These are phyloP conservation scores for Lantana camara DNA, from an alignment of 257 asterid genomes.

Conservation along the genomic window DNA sequence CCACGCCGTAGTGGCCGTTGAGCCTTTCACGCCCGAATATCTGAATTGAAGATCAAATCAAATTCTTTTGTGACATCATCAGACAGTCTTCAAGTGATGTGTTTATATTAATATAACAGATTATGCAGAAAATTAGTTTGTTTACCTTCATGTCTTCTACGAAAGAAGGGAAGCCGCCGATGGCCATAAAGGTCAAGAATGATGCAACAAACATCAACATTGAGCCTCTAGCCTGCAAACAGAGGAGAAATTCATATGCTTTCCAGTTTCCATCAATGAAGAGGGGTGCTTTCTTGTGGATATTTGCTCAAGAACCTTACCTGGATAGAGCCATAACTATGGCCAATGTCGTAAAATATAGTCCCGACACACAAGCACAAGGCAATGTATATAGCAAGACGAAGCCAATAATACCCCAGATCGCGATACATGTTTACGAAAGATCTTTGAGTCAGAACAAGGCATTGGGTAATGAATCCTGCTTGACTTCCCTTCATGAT, in stretches of 20 bases:
- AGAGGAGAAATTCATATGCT: too few species aligned
- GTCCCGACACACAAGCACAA: slow-evolving; percentile 55
- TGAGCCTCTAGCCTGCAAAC: slow-evolving; percentile 59
- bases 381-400: slow-evolving; percentile 52
- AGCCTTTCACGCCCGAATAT: slow-evolving; percentile 58
- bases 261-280: too few species aligned
- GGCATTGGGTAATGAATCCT: slow-evolving; percentile 52
- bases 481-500: slow-evolving; percentile 44
- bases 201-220: slow-evolving; percentile 58
- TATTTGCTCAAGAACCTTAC: slow-evolving; percentile 22
- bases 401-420: slow-evolving; percentile 72
- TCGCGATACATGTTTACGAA: slow-evolving; percentile 64
- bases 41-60: too few species aligned
- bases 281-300: too few species aligned
- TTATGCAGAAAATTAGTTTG: slow-evolving; percentile 20
- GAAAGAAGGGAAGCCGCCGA: slow-evolving; percentile 74
- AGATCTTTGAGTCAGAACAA: slow-evolving; percentile 54
- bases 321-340: slow-evolving; percentile 54
- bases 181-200: slow-evolving; percentile 67
- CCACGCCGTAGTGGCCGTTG: slow-evolving; percentile 47
- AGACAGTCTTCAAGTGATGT: too few species aligned
- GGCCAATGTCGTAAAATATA: slow-evolving; percentile 47
- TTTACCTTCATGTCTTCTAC: slow-evolving; percentile 71
- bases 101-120: too few species aligned
- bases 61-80: too few species aligned